These are phyloP conservation scores for Collariella sp. DNA, from an alignment of 495 filamentous ascomycete species.

Conservation along the genomic window DNA sequence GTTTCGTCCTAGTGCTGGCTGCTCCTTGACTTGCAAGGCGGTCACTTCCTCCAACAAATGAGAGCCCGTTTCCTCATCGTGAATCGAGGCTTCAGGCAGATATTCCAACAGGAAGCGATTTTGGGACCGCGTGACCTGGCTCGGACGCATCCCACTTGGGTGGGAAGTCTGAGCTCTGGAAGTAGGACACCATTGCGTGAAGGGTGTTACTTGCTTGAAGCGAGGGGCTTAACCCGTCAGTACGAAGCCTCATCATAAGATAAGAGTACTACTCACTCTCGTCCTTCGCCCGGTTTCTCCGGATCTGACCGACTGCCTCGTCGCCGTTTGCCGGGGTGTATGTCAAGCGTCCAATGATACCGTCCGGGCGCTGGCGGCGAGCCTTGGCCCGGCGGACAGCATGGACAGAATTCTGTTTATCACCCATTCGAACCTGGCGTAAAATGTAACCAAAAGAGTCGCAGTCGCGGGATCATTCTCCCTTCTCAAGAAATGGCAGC, in stretches of 20 bases:
- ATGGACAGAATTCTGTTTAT: slow-evolving; percentile 2
- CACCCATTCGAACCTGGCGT: slow-evolving; percentile 24
- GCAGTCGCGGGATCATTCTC: slow-evolving; percentile 17
- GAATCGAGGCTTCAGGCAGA: slow-evolving; percentile 33
- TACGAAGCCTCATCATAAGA: not conserved
- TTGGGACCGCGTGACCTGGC: slow-evolving; percentile 19
- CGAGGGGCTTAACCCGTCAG: slow-evolving; percentile 29
- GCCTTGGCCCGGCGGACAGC: not conserved
- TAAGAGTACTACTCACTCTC: slow-evolving; percentile 15
- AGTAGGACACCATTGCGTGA: slow-evolving; percentile 29
- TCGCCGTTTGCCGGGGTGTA: slow-evolving; percentile 16
- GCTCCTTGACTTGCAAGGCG: not conserved
- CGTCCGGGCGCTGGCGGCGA: slow-evolving; percentile 12
- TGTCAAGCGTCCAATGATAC: slow-evolving; percentile 22
- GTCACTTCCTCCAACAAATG: slow-evolving; percentile 23
- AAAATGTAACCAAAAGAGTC: not conserved
- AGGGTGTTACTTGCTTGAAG: slow-evolving; percentile 34
- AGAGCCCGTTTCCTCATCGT: slow-evolving; percentile 21
- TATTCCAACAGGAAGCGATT: slow-evolving; percentile 31
- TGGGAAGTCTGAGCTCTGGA: slow-evolving; percentile 4
- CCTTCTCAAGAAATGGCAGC: not conserved
- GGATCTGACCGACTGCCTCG: slow-evolving; percentile 14
- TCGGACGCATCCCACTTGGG: slow-evolving; percentile 9
- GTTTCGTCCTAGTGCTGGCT: not conserved
- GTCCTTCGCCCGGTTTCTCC: slow-evolving; percentile 13